phyloP scores from a whole-genome alignment of 306 rosid species.

The Albizia julibrissin region DNA sequence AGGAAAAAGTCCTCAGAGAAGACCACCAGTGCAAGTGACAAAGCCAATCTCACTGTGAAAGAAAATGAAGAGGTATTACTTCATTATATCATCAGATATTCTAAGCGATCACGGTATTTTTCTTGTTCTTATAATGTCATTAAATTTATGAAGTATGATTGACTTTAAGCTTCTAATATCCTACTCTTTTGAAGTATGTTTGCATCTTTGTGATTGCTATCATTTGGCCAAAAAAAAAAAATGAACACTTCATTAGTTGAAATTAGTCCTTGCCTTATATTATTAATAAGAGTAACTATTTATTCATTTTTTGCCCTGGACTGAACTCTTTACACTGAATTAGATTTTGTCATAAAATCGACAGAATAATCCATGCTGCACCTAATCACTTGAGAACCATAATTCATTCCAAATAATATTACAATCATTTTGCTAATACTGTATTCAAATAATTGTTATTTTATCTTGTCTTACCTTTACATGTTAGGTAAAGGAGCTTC shows the following conservation, averaged over 20 bases:
- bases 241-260: neutral
- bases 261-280: neutral
- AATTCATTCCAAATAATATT: neutral
- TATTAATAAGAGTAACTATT: neutral
- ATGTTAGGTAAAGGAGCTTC: constrained; percentile 43
- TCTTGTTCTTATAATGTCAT: neutral
- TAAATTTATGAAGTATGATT: neutral
- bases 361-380: neutral
- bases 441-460: neutral
- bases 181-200: neutral
- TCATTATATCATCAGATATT: neutral
- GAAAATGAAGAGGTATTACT: constrained; percentile 55
- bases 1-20: constrained; percentile 66
- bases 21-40: constrained; percentile 38
- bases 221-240: neutral
- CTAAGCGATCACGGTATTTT: neutral
- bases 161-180: neutral
- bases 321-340: constrained; percentile 2
- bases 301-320: neutral
- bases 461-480: constrained; percentile 8
- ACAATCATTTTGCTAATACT: neutral
- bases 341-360: neutral
- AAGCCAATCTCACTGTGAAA: constrained; percentile 23
- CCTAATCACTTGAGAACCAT: neutral
- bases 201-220: neutral